These are phyloP conservation scores for Leavenworthia alabamica DNA, from an alignment of 345 rosid genomes.

Conservation along the genomic window DNA sequence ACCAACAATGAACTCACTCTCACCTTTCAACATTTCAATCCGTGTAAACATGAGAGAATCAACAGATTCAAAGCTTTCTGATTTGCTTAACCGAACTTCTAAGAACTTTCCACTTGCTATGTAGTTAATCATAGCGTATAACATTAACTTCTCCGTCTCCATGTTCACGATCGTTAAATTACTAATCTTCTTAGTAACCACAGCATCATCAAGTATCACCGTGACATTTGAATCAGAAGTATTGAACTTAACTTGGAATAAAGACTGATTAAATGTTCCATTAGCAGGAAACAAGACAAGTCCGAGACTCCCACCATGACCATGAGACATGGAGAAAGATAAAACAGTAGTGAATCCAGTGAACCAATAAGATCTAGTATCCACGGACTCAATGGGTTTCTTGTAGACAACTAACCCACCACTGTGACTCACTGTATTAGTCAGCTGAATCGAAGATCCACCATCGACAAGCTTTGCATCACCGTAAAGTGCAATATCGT, in stretches of 20 bases:
- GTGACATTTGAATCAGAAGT: constrained; percentile 42
- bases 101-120: constrained; percentile 49
- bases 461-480: constrained; percentile 46
- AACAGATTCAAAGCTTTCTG: constrained; percentile 34
- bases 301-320: constrained; percentile 53
- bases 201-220: constrained; percentile 43
- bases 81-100: constrained; percentile 57
- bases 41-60: constrained; percentile 38
- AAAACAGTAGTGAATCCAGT: constrained; percentile 57
- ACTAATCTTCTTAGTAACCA: constrained; percentile 34
- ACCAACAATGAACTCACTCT: constrained; percentile 47
- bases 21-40: constrained; percentile 45
- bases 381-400: constrained; percentile 56
- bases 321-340: constrained; percentile 49
- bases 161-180: constrained; percentile 38
- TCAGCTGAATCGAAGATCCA: constrained; percentile 56
- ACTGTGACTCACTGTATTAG: constrained; percentile 36
- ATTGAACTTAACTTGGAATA: constrained; percentile 47
- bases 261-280: constrained; percentile 20
- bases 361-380: constrained; percentile 38
- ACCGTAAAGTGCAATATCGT: constrained; percentile 49
- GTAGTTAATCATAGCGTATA: constrained; percentile 61
- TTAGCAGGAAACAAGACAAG: constrained; percentile 53
- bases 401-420: constrained; percentile 55
- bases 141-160: constrained; percentile 31